phyloP scores from a whole-genome alignment of 176 grass and related monocot species.

The Aegilops bicornis region DNA sequence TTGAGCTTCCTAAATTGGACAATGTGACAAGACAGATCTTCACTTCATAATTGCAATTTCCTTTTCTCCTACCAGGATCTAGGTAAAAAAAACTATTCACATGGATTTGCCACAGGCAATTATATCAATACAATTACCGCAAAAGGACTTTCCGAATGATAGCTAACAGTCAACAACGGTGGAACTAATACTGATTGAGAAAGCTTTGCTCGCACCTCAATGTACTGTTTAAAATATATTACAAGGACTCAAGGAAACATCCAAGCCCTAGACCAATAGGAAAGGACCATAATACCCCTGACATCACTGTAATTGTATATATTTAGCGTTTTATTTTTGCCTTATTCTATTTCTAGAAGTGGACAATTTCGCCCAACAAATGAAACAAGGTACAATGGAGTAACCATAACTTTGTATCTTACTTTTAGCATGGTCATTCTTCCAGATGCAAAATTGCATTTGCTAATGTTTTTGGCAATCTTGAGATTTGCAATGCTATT shows the following conservation, averaged over 20 bases:
- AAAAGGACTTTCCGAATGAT: background rate
- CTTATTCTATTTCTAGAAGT: background rate
- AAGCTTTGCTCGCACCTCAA: background rate
- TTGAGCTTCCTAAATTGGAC: background rate
- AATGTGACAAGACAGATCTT: background rate
- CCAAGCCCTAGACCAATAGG: background rate
- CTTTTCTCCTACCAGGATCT: background rate
- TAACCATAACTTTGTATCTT: conserved; percentile 3
- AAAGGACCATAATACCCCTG: background rate
- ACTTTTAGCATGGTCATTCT: background rate
- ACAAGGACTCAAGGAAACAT: background rate
- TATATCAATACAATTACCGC: background rate
- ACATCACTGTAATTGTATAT: background rate
- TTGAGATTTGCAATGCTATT: conserved; percentile 14
- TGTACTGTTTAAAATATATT: conserved; percentile 3
- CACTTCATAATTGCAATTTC: background rate
- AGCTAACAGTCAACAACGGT: background rate
- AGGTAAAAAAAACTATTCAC: background rate
- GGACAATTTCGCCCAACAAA: background rate
- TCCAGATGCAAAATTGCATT: conserved; percentile 2
- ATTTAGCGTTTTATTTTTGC: background rate
- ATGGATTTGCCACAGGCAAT: conserved; percentile 3
- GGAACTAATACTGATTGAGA: background rate
- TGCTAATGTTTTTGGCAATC: conserved; percentile 3
- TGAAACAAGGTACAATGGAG: background rate